Evolutionary conservation across 352 stramenopile genomes (phyloP).

Genomic region (Globisporangium viniferum): DNA sequence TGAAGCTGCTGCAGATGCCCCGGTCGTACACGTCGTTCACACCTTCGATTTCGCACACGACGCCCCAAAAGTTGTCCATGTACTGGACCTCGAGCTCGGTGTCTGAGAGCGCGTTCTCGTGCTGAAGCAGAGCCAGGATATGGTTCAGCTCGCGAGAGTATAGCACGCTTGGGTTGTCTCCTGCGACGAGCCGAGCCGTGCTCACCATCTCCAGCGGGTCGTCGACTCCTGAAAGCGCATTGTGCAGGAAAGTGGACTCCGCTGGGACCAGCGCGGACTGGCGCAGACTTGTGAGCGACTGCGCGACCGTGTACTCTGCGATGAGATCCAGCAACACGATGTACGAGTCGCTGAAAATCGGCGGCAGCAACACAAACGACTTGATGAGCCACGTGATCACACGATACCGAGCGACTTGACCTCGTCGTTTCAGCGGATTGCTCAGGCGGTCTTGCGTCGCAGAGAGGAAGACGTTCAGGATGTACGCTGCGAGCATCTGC

Average conservation of each 20-base stretch:
- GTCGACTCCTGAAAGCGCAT: constrained; percentile 49
- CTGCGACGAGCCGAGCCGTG: constrained; percentile 46
- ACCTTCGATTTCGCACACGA: constrained; percentile 31
- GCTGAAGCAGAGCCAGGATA: constrained; percentile 61
- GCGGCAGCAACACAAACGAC: constrained; percentile 66
- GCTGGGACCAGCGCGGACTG: constrained; percentile 54
- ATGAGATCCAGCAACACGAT: constrained; percentile 76
- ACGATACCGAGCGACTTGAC: constrained; percentile 75
- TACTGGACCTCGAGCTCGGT: constrained; percentile 85
- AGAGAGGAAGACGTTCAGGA: constrained; percentile 68
- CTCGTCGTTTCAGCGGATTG: constrained; percentile 75
- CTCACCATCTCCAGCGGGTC: constrained; percentile 62
- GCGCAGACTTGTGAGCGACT: constrained; percentile 69
- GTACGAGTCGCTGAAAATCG: constrained; percentile 81
- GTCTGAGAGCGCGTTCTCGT: constrained; percentile 73
- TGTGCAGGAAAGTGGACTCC: constrained; percentile 63
- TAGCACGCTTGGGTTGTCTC: constrained; percentile 58
- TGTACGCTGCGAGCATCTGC: constrained; percentile 59
- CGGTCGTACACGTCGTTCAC: constrained; percentile 29
- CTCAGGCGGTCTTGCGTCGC: constrained; percentile 57
- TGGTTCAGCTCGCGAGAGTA: constrained; percentile 81
- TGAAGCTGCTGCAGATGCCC: constrained; percentile 66
- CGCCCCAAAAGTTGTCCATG: constrained; percentile 67
- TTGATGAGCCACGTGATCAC: constrained; percentile 79
- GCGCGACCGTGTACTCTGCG: constrained; percentile 72